A percentile compares a stretch with the other conserved stretches of the same genome.
These are phyloP conservation scores for Hanseniaspora guilliermondii DNA, from an alignment of 805 yeast species.

Conservation along the genomic window DNA sequence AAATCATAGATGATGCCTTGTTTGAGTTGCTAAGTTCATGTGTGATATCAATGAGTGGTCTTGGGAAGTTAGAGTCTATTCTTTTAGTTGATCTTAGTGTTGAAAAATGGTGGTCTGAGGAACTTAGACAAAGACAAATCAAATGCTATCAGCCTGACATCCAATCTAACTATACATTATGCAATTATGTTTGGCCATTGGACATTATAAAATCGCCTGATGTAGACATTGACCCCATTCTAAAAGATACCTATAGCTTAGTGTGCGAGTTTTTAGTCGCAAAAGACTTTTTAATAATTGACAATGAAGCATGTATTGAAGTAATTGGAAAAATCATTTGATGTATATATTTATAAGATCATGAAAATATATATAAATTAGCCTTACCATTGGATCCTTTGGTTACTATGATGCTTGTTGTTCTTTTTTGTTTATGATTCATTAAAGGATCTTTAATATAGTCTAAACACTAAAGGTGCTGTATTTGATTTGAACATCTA, in stretches of 20 bases:
- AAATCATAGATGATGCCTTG: not conserved
- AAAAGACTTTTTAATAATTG: not conserved
- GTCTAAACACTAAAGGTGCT: too few relatives aligned
- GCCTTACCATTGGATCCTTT: too few relatives aligned
- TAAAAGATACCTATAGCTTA: not conserved
- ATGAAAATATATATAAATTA: too few relatives aligned
- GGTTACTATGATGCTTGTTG: too few relatives aligned
- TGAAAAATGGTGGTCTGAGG: constrained; percentile 52
- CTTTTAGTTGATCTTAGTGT: constrained; percentile 29
- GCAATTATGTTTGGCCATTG: not conserved
- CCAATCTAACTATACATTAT: not conserved
- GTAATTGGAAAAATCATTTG: not conserved
- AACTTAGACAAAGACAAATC: constrained; percentile 32
- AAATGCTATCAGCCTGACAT: not conserved
- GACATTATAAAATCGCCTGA: not conserved
- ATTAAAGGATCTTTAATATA: too few relatives aligned
- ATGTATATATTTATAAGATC: too few relatives aligned
- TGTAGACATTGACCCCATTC: not conserved
- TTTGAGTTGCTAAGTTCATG: not conserved
- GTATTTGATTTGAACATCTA: too few relatives aligned
- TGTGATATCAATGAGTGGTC: constrained; percentile 20
- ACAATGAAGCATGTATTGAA: not conserved
- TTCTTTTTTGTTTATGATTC: too few relatives aligned
- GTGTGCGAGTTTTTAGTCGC: not conserved
- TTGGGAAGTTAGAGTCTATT: constrained; percentile 38